Conservation (phyloP, 345 rosid species). For the Citrus trifoliata region DNA sequence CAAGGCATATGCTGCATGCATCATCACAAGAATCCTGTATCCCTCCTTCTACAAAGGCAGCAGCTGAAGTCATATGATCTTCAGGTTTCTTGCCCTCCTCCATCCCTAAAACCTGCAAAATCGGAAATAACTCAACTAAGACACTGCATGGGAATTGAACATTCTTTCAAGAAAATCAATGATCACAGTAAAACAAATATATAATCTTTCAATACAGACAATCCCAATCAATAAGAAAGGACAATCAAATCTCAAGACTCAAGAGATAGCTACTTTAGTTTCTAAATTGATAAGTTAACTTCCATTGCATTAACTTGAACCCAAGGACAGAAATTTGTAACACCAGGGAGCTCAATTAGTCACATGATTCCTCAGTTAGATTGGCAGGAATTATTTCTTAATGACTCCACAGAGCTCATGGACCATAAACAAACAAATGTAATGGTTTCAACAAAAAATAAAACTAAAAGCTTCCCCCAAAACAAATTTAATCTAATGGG, state of each 20-base stretch:
- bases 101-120: constrained; percentile 39
- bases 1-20: constrained; percentile 80
- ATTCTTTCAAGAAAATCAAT: not conserved
- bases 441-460: not conserved
- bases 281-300: not conserved
- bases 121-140: not conserved
- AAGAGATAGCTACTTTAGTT: not conserved
- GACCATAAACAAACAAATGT: not conserved
- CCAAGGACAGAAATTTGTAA: not conserved
- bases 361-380: not conserved
- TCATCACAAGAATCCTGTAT: constrained; percentile 68
- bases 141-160: not conserved
- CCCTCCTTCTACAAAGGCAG: constrained; percentile 78
- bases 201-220: not conserved
- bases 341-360: not conserved
- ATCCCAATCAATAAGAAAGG: not conserved
- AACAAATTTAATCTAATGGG: not conserved
- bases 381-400: not conserved
- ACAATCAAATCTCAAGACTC: not conserved
- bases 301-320: not conserved
- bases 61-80: constrained; percentile 53
- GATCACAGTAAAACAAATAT: not conserved
- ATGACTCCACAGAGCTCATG: not conserved
- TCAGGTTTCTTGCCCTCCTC: constrained; percentile 38
- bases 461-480: not conserved